Conservation (phyloP, 371 early-diverging fungal species). For the Syncephalis plumigaleata region DNA sequence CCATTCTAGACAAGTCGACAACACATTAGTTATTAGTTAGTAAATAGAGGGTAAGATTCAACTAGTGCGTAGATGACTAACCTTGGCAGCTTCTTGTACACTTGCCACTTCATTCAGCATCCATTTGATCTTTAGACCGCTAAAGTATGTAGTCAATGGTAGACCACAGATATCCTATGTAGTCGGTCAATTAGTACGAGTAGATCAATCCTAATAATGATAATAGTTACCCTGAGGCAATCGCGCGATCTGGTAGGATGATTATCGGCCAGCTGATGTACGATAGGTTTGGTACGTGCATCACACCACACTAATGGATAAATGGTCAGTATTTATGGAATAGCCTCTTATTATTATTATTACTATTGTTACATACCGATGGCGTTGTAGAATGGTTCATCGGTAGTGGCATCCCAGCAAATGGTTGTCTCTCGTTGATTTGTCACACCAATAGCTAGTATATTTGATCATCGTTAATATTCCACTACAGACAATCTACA, state of each 20-base stretch:
- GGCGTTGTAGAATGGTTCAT: conserved; percentile 70
- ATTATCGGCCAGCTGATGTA: conserved; percentile 32
- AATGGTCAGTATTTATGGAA: conserved; percentile 2
- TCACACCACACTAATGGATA: conserved; percentile 69
- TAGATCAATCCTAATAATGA: background rate
- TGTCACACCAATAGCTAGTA: conserved; percentile 84
- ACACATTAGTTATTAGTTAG: background rate
- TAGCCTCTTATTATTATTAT: background rate
- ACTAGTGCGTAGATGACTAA: no score
- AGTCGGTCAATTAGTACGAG: background rate
- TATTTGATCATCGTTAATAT: no score
- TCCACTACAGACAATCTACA: no score
- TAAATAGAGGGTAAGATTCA: background rate
- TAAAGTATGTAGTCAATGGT: conserved; percentile 89
- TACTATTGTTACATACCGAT: conserved; percentile 20
- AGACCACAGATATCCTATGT: conserved; percentile 52
- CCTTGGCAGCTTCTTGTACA: conserved; percentile 43
- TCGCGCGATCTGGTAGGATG: conserved; percentile 8
- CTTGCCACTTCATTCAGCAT: conserved; percentile 61
- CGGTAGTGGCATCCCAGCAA: conserved; percentile 76
- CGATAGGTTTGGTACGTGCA: conserved; percentile 60
- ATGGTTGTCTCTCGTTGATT: conserved; percentile 92
- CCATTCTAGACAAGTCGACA: conserved; percentile 13
- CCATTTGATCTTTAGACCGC: conserved; percentile 86
- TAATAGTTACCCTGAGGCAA: background rate